Conservation (phyloP, 352 stramenopile species). For the Globisporangium viniferum region DNA sequence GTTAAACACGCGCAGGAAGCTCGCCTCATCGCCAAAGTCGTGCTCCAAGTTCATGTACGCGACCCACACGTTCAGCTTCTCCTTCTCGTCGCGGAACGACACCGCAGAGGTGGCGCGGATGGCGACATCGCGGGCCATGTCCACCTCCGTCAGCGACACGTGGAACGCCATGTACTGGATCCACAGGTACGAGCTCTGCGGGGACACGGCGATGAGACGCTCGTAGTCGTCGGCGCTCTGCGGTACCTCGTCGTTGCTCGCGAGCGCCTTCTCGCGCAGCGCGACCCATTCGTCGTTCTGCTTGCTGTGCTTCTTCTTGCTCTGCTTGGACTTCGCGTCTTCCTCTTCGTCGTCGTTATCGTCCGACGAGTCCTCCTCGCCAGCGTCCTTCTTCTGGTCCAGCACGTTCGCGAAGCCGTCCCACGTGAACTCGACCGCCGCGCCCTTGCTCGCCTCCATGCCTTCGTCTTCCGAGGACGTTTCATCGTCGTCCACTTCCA, state of each 20-base stretch:
- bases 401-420: conserved; percentile 82
- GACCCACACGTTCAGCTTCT: conserved; percentile 98
- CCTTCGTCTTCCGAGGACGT: conserved; percentile 64
- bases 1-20: conserved; percentile 90
- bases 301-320: conserved; percentile 89
- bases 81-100: conserved; percentile 93
- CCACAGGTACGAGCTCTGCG: conserved; percentile 95
- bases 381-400: conserved; percentile 33
- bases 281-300: conserved; percentile 95
- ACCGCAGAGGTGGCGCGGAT: conserved; percentile 92
- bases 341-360: conserved; percentile 42
- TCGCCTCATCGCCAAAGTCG: conserved; percentile 92
- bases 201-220: conserved; percentile 90
- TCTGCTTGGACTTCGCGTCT: conserved; percentile 56
- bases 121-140: conserved; percentile 90
- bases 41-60: conserved; percentile 95
- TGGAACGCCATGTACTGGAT: conserved; percentile 99
- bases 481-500: conserved; percentile 50
- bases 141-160: conserved; percentile 93
- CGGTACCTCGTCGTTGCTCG: conserved; percentile 89
- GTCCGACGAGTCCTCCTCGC: conserved; percentile 43
- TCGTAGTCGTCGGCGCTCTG: conserved; percentile 95
- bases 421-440: conserved; percentile 79
- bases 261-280: conserved; percentile 91
- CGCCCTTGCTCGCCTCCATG: conserved; percentile 24